Base-by-base conservation (phyloP, 2,329 filamentous ascomycete species). In the Aspergillus aculeatinus region DNA sequence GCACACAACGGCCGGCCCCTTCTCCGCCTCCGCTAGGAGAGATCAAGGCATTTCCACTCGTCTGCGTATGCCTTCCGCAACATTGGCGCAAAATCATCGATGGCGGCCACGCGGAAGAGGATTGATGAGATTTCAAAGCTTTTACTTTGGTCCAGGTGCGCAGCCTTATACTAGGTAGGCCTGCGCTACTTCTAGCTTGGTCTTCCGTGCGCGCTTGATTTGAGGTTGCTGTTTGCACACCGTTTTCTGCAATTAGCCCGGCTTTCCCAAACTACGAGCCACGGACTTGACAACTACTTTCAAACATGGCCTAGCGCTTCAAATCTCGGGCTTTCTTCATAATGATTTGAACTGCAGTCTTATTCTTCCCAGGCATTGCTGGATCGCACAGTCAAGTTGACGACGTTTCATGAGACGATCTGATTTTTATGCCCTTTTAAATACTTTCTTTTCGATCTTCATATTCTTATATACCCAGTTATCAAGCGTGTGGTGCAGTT, bases 11-110 rank as follows among this genome's bases (percentile, higher is more conserved):
- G 59, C 77, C 76, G 49, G 82, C 83, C 51, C 75, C 81, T 39
- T 91, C 90, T 31, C 88, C 89, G 23, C 80, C 84, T 1, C 83
- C 83, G 11, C 82, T 83, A 59, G 91, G 91, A 61, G 94, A 98
- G 74, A 95, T 98, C 80, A 98, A 98, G 77, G 95, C 95, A 33
- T 98, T 98, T 83, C 95, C 95, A 27, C 83, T 99, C 64, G 94
- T 99, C 53, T 99, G 94, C 72, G 92, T 98, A 48, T 98, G 95
- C 76, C 81, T 96, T 33, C 95, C 94, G 27, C 91, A 96, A 71
- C 93, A 97, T 76, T 99, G 94, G 94, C 87, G 89, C 72, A 96
- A 95, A 79, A 98, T 94, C 2, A 96, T 98, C 68, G 94, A 98
- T 65, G 92, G 92, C 60, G 93, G 97, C 59, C 65, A 70, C 60